Base-by-base conservation (phyloP, 2,329 filamentous ascomycete genomes). In the Graphiopsis chlorocephala region DNA sequence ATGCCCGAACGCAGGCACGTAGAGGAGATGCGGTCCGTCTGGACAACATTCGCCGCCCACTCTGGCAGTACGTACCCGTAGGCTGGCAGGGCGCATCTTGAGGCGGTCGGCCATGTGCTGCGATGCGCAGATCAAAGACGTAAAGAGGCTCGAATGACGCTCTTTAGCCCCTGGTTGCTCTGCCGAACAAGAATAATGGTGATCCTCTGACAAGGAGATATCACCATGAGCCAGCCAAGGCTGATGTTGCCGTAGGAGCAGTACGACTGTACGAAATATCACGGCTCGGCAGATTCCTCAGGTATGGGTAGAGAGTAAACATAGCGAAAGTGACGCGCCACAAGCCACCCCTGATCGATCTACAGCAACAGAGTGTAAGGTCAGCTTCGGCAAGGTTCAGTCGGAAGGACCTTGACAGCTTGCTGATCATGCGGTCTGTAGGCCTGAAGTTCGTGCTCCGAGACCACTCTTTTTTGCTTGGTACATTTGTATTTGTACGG, bases 1-100 rank as follows among this genome's bases (percentile, higher is more conserved):
- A 55, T 42, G 23, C 25, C 33, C 48, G 17, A 52, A 62, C 48
- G 60, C 60, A 62, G 60, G 60, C 60, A 62, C 60, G 23, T 33
- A 42, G 60, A 35, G 60, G 60, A 55, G 59, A 55, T 28, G 23
- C 60, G 60, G 60, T 55, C 60, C 60, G 60, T 17, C 60, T 55
- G 29, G 29, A 38, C 20, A 26, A 48, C 28, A 52, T 38, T 52
- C 47, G 59, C 47, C 47, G 59, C 47, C 45, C 47, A 38, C 17
- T 45, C 6, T 28, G 31, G 8, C 47, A 25, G 50, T 53, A 53
- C 50, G 50, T 53, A 53, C 38, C 38, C 38, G 38, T 45, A 45
- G n/a, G 38, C 50, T 31, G 25, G 50, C 48, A 53, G 26, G 50
- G 26, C 15, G 50, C 50, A 28, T 28, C 12, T 8, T 2, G 50